These are phyloP conservation scores for Kingdonia uniflora DNA, from an alignment of 164 flowering plant genomes.

Conservation along the genomic window DNA sequence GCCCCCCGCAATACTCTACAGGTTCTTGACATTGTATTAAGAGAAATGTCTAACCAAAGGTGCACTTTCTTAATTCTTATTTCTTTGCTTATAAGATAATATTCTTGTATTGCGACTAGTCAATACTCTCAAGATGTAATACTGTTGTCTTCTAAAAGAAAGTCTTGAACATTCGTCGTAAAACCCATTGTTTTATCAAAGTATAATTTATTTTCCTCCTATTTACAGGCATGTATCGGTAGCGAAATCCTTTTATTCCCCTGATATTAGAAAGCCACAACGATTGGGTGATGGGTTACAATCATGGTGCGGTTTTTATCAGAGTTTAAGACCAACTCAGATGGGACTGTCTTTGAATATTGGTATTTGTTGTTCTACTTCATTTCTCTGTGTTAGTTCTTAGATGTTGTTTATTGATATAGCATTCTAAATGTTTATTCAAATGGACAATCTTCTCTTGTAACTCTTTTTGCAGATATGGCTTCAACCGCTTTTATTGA, in stretches of 20 bases:
- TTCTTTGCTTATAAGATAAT: too few relatives aligned
- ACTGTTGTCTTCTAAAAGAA: too few relatives aligned
- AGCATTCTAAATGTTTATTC: background rate
- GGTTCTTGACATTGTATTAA: constrained; percentile 39
- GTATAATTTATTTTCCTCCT: too few relatives aligned
- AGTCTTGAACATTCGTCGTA: too few relatives aligned
- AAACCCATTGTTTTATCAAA: too few relatives aligned
- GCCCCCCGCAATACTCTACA: constrained; percentile 37
- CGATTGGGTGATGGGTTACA: constrained; percentile 51
- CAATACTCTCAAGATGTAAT: too few relatives aligned
- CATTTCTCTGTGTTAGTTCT: background rate
- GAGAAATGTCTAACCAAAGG: constrained; percentile 36
- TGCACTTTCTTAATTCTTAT: constrained; percentile 5
- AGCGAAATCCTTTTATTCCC: constrained; percentile 51
- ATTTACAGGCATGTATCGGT: constrained; percentile 29
- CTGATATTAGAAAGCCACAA: constrained; percentile 30
- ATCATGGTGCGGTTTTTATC: constrained; percentile 75
- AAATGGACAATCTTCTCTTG: background rate
- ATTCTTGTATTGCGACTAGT: too few relatives aligned
- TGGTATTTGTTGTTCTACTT: constrained; percentile 23
- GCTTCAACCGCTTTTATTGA: constrained; percentile 64
- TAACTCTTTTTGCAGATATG: constrained; percentile 32
- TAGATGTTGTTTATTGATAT: background rate
- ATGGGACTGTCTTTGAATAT: constrained; percentile 79
- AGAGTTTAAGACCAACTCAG: constrained; percentile 64